These are phyloP conservation scores for Leishmania mexicana DNA, from an alignment of 208 protist genomes.

Conservation along the genomic window DNA sequence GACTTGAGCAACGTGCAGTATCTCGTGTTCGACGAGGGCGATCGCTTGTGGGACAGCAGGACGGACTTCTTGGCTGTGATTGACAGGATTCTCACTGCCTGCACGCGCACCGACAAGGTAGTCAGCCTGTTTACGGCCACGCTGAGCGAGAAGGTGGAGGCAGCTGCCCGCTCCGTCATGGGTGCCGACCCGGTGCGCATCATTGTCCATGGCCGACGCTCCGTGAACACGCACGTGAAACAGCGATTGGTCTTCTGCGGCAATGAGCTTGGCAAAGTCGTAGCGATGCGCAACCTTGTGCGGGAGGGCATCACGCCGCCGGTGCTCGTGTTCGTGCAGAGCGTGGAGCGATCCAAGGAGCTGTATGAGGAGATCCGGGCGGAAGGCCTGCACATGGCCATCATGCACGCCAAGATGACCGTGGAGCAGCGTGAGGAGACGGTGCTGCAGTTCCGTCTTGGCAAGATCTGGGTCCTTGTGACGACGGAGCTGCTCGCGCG, in stretches of 20 bases:
- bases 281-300: slow-evolving; percentile 95
- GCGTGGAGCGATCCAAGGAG: slow-evolving; percentile 96
- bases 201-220: slow-evolving; percentile 88
- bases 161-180: slow-evolving; percentile 89
- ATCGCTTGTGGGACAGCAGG: slow-evolving; percentile 95
- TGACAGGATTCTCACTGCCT: slow-evolving; percentile 90
- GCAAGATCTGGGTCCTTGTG: slow-evolving; percentile 97
- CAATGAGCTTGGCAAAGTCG: slow-evolving; percentile 96
- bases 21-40: slow-evolving; percentile 98
- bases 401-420: slow-evolving; percentile 92
- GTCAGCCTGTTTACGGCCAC: slow-evolving; percentile 95
- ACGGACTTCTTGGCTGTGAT: slow-evolving; percentile 81
- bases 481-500: slow-evolving; percentile 97
- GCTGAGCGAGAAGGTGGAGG: slow-evolving; percentile 91
- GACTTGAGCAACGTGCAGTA: slow-evolving; percentile 80
- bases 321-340: slow-evolving; percentile 98
- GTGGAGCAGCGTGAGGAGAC: slow-evolving; percentile 92
- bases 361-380: slow-evolving; percentile 95
- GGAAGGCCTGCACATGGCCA: slow-evolving; percentile 84
- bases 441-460: slow-evolving; percentile 95
- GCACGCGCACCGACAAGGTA: slow-evolving; percentile 72
- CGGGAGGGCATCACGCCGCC: slow-evolving; percentile 94
- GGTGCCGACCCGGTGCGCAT: slow-evolving; percentile 92
- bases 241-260: slow-evolving; percentile 96
- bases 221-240: slow-evolving; percentile 76